Conservation (phyloP, 495 filamentous ascomycete genomes). For the Hyaloscypha hepaticicola region DNA sequence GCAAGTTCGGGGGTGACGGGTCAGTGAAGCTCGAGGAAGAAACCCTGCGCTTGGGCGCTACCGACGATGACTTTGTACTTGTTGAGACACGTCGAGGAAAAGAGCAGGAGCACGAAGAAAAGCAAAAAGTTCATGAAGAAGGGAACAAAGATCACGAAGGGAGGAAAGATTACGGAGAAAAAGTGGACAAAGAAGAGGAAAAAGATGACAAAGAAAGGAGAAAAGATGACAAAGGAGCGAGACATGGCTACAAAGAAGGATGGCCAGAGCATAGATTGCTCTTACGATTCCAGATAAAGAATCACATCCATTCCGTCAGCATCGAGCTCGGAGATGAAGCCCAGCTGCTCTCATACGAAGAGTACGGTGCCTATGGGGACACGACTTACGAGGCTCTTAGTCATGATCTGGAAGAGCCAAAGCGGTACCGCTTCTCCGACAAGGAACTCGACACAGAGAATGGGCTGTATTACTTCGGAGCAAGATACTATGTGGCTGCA, state of each 20-base stretch:
- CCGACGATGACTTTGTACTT: background rate
- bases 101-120: background rate
- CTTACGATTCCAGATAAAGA: conserved; percentile 29
- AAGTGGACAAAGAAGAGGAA: too few relatives aligned
- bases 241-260: background rate
- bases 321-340: conserved; percentile 36
- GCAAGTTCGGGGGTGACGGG: conserved; percentile 19
- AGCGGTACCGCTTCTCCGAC: conserved; percentile 33
- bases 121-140: too few relatives aligned
- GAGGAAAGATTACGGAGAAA: too few relatives aligned
- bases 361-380: conserved; percentile 39
- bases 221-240: too few relatives aligned
- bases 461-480: conserved; percentile 36
- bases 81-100: conserved; percentile 8
- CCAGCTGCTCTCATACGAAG: conserved; percentile 36
- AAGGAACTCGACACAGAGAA: conserved; percentile 37
- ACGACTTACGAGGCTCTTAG: conserved; percentile 27
- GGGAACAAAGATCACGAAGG: too few relatives aligned
- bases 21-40: background rate
- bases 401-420: conserved; percentile 17
- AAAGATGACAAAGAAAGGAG: too few relatives aligned
- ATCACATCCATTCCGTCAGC: conserved; percentile 23
- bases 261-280: conserved; percentile 6
- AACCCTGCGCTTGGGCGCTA: conserved; percentile 7
- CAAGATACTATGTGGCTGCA: conserved; percentile 36